Conservation (phyloP, 1,284 basidiomycete species). For the Moesziomyces sp. region DNA sequence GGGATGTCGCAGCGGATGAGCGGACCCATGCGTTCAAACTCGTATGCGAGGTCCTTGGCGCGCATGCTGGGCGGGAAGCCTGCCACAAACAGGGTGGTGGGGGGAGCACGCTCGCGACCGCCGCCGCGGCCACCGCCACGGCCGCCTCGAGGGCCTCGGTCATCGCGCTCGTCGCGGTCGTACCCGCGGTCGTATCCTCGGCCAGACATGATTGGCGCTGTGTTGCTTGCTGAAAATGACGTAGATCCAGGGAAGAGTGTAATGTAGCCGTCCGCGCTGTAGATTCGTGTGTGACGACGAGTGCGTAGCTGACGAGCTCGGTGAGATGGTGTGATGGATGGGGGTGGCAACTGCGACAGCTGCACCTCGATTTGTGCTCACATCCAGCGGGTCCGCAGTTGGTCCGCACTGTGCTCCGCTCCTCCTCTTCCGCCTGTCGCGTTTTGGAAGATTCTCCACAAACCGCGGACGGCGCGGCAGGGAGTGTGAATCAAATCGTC, state of each 20-base stretch:
- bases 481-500: neutral
- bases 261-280: neutral
- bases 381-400: neutral
- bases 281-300: neutral
- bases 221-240: neutral
- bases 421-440: neutral
- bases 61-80: conserved; percentile 60
- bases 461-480: neutral
- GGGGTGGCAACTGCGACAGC: neutral
- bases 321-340: neutral
- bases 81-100: conserved; percentile 51
- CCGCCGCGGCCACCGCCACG: conserved; percentile 23
- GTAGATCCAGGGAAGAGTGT: neutral
- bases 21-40: conserved; percentile 61
- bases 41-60: conserved; percentile 61
- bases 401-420: neutral
- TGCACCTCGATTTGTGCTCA: neutral
- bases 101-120: conserved; percentile 36
- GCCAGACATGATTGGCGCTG: conserved; percentile 19
- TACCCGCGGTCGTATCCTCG: conserved; percentile 42
- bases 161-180: conserved; percentile 30
- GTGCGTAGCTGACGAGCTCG: neutral
- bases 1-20: conserved; percentile 64
- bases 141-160: conserved; percentile 31
- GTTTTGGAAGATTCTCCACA: neutral